Evolutionary conservation across 2,329 filamentous ascomycete species (phyloP), one percentile per base, ranked within the genome.

Genomic region (Ophioceras dolichostomum): DNA sequence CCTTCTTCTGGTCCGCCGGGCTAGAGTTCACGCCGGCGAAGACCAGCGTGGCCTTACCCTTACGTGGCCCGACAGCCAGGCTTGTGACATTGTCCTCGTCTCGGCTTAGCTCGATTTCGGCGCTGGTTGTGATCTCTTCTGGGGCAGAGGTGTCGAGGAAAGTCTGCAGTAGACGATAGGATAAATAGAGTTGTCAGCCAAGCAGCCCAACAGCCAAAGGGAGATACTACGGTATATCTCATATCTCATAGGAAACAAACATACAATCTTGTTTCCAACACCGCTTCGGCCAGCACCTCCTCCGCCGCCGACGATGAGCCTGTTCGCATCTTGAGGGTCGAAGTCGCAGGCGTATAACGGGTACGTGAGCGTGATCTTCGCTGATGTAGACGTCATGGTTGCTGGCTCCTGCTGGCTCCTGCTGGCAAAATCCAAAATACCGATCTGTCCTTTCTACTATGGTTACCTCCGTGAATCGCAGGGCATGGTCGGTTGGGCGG

Each of bases 1-100:
- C 83, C 45, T 78, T 76, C 47, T 77, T 68, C 45, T 88, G 70
- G 40, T 86, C 79, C 5, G 69, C 70, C 33, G 76, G 68, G 41
- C 79, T 82, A 41, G 85, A 87, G 57, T 94, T 95, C 61, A 94
- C 79, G 38, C 87, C 87, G 19, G 87, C 84, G 46, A 83, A 78
- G 7, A 76, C 60, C 30, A 72, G 54, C 5, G 73, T 72, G 36
- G 54, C 62, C 49, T 68, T 77, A 36, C 63, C 65, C 58, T 64
- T 72, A 58, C 51, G 70, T 52, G 28, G 34, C 45, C 85, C 77
- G 37, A 81, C 74, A 30, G 78, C 85, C 35, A 95, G 68, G 38
- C 83, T 88, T 45, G 82, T 86, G 41, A 94, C 84, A 39, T 83
- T 93, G 59, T 96, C 89, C 62, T 95, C 88, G 52, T 88, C 76